Base-by-base conservation (phyloP, 2,329 filamentous ascomycete species). In the Fulvia fulva region DNA sequence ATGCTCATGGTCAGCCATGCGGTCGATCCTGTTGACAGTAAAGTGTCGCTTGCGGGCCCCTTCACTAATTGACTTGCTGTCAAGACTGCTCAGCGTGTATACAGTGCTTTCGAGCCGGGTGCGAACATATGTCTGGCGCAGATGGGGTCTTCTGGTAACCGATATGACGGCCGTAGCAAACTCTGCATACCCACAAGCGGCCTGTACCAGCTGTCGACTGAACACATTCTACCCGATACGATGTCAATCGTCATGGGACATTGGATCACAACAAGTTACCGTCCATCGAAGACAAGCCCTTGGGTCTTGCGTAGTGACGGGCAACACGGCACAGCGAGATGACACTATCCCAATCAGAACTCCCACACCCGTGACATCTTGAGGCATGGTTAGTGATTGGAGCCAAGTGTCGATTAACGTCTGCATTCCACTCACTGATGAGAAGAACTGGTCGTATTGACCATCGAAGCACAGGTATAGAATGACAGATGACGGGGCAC, bases 241-340 rank as follows among this genome's bases (percentile, higher is more conserved):
- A n/a, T 6, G 16, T 52, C 23, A 26, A 51, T 22, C 47, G 22
- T n/a, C 28, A 28, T 11, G 32, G 32, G 12, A 9, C 32, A 30
- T 16, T 19, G 28, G 22, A 5, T 32, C 30, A 37, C 28, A 52
- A 52, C 23, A 52, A 30, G 32, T 5, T 25, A 19, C 22, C 50
- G n/a, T 12, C 7, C 28, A 34, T 34, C 50, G 28, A 14, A 30
- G 26, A 30, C 28, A 19, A 21, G 50, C 11, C 28, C 6, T 34
- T 23, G 50, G n/a, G 22, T 1, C 21, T n/a, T 21, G 2, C 21
- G 41, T 54, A 45, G 52, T 32, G n/a, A 46, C 22, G 41, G 41
- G 23, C 52, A 30, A 54, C 52, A 54, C 52, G 52, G 50, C 50
- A 21, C 41, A n/a, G 16, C 26, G 52, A n/a, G 34, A 47, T 54